Base-by-base conservation (phyloP, 2,329 filamentous ascomycete species). In the Blastomyces silverae region DNA sequence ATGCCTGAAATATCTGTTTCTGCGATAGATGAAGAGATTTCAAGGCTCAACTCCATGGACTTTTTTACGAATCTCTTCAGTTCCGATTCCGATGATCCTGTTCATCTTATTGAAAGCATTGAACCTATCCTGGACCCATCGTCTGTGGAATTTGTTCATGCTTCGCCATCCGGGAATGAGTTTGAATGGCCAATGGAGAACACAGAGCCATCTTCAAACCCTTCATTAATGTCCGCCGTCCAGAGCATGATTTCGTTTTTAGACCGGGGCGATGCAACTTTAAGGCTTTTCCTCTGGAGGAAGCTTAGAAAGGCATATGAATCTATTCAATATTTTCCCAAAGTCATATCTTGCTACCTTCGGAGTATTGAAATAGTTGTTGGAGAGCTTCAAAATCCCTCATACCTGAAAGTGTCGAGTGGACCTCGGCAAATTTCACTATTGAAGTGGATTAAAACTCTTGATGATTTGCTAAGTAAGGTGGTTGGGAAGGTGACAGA, bases 61-160 rank as follows among this genome's bases (percentile, higher is more conserved):
- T 97, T 97, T 75, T 97, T 99, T 76, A 83, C 92, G 61, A 90
- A 88, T 48, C 85, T 99, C 0, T 97, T 97, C 73, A 89, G 90
- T 66, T 87, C 92, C 48, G 89, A 94, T 65, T 85, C 88, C 65
- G 87, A 88, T 58, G 88, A 97, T 69, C 90, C 93, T 0, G 84
- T 93, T 15, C 84, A 88, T 5, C 86, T 97, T 25, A 97, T 99
- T 65, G 92, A 97, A 72, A 94, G 88, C 37, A 80, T 99, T 46
- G 94, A 99, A 72, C 94, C 94, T 3, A 89, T 99, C 11, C 81
- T 99, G 5, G 93, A 97, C 67, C 87, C 89, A 0, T 73, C 75
- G 3, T 74, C 74, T 10, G 70, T 79, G 34, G 70, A 75, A 64
- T 73, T 20, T 60, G 31, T 64, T 17, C 34, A 55, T 20, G 48